A percentile compares a stretch with the other conserved stretches of the same genome.
phyloP scores from a whole-genome alignment of 2,329 filamentous ascomycete genomes.

The Diaporthe batatas region DNA sequence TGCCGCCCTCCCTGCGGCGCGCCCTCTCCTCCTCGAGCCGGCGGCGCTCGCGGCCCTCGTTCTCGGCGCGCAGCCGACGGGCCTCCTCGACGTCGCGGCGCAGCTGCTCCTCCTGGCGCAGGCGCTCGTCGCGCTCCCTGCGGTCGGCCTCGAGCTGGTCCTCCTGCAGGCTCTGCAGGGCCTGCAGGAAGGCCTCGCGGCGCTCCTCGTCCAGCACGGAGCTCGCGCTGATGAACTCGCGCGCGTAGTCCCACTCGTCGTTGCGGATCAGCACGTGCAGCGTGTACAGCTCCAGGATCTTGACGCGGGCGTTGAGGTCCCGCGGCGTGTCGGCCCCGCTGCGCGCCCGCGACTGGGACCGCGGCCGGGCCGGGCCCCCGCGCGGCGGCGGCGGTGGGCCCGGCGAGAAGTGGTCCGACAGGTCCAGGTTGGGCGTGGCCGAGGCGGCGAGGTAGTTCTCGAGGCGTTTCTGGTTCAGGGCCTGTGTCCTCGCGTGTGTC shows the following conservation, averaged over 20 bases:
- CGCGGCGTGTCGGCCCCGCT: slow-evolving; percentile 85
- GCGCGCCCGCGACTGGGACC: slow-evolving; percentile 61
- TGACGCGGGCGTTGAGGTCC: slow-evolving; percentile 86
- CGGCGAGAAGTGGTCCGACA: slow-evolving; percentile 73
- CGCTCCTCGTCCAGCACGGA: slow-evolving; percentile 93
- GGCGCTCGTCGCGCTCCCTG: slow-evolving; percentile 70
- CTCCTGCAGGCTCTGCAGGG: slow-evolving; percentile 85
- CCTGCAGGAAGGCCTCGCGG: slow-evolving; percentile 88
- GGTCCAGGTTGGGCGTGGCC: slow-evolving; percentile 78
- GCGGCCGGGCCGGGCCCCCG: slow-evolving; percentile 51
- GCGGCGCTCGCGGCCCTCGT: slow-evolving; percentile 67
- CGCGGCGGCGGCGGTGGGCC: slow-evolving; percentile 52
- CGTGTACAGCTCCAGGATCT: slow-evolving; percentile 94
- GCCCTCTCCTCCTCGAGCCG: slow-evolving; percentile 67
- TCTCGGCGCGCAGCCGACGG: slow-evolving; percentile 67
- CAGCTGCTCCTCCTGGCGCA: slow-evolving; percentile 69
- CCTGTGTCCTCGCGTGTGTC: slow-evolving; percentile 88
- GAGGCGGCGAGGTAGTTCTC: slow-evolving; percentile 90
- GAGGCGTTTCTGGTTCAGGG: slow-evolving; percentile 85
- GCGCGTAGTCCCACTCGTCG: slow-evolving; percentile 95
- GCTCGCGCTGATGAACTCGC: slow-evolving; percentile 88
- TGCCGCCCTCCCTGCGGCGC: slow-evolving; percentile 58
- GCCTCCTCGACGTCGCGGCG: slow-evolving; percentile 70
- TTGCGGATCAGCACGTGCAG: slow-evolving; percentile 95
- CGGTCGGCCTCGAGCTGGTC: slow-evolving; percentile 82